Evolutionary conservation across 805 yeast species (phyloP).

Genomic region (Saturnispora besseyi): DNA sequence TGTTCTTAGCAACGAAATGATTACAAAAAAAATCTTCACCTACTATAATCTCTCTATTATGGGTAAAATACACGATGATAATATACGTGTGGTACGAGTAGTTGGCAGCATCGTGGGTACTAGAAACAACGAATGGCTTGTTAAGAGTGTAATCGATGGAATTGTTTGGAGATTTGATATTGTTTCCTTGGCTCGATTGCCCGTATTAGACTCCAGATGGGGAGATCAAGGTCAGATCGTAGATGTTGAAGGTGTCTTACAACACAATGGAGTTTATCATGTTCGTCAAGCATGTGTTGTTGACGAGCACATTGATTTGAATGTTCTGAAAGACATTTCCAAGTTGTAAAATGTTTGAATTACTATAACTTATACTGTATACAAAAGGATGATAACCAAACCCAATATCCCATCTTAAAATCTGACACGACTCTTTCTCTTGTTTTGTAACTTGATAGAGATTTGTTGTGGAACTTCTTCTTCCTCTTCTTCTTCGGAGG

Average conservation of each 20-base stretch:
- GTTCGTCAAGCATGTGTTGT: not conserved
- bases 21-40: not conserved
- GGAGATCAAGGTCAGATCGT: conserved; percentile 7
- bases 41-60: not conserved
- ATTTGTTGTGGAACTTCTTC: conserved; percentile 43
- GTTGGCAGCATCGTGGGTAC: not conserved
- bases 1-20: no score
- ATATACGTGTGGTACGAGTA: not conserved
- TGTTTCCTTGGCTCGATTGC: not conserved
- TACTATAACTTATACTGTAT: not conserved
- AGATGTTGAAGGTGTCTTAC: conserved; percentile 3
- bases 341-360: not conserved
- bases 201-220: not conserved
- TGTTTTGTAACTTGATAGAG: conserved; percentile 47
- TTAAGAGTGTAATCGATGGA: not conserved
- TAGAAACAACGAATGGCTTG: not conserved
- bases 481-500: conserved; percentile 30
- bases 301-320: not conserved
- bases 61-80: not conserved
- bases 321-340: not conserved
- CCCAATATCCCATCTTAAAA: conserved; percentile 26
- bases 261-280: not conserved
- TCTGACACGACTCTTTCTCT: conserved; percentile 37
- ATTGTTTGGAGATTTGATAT: not conserved
- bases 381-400: not conserved